A percentile compares a stretch with the other conserved stretches of the same genome.
These are phyloP conservation scores for Wilcoxina mikolae DNA, from an alignment of 495 filamentous ascomycete species.

Conservation along the genomic window DNA sequence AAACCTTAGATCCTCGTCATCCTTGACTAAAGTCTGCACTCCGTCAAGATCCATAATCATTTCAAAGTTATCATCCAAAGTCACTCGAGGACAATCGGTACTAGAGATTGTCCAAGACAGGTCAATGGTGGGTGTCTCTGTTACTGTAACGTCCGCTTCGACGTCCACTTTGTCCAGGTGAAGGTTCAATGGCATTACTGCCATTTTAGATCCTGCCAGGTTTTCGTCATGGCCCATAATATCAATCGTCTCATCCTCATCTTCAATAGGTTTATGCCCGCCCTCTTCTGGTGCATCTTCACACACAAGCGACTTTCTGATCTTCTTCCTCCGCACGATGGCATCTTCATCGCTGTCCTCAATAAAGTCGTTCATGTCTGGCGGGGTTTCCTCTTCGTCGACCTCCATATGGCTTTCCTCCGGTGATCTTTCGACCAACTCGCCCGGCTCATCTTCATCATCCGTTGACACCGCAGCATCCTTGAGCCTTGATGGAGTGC, in stretches of 20 bases:
- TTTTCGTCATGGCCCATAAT: slow-evolving; percentile 8
- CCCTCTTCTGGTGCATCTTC: slow-evolving; percentile 4
- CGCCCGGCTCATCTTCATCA: slow-evolving; percentile 15
- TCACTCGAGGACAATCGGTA: slow-evolving; percentile 43
- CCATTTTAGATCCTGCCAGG: no score
- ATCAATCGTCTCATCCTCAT: slow-evolving; percentile 21
- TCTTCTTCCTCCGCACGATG: slow-evolving; percentile 11
- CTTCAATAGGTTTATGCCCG: slow-evolving; percentile 3
- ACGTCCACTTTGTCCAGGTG: no score
- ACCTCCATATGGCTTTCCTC: slow-evolving; percentile 11
- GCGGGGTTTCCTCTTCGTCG: slow-evolving; percentile 8
- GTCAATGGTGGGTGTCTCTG: slow-evolving; percentile 13
- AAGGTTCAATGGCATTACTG: no score
- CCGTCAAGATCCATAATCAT: slow-evolving; percentile 62
- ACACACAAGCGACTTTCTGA: slow-evolving; percentile 9
- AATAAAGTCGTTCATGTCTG: slow-evolving; percentile 1
- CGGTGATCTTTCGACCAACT: background rate
- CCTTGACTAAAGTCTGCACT: slow-evolving; percentile 60
- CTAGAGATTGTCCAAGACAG: slow-evolving; percentile 41
- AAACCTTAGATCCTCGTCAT: slow-evolving; percentile 59
- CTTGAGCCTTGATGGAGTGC: slow-evolving; percentile 21
- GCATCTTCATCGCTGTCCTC: slow-evolving; percentile 4
- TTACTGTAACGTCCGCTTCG: no score
- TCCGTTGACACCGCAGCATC: slow-evolving; percentile 26
- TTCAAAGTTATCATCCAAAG: slow-evolving; percentile 51